Conservation (phyloP, 2,329 filamentous ascomycete species). For the Colletotrichum kahawae region DNA sequence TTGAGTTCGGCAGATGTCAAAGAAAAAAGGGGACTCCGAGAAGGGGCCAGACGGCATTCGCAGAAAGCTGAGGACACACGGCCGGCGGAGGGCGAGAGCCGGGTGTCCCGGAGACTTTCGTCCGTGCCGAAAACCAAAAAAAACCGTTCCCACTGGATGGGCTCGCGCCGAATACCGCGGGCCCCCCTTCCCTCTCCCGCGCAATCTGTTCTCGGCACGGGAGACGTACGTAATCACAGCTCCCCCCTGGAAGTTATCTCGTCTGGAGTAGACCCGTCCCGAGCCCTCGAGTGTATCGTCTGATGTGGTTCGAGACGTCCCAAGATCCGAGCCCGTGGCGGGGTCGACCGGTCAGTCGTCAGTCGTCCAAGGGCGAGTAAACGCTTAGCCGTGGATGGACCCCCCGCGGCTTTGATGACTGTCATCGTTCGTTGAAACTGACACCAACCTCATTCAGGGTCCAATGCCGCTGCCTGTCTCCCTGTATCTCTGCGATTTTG, state of each 20-base stretch:
- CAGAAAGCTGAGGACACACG: not conserved
- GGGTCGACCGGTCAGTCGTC: not conserved
- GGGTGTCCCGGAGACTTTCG: not conserved
- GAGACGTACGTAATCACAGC: not conserved
- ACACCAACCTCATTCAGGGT: slow-evolving; percentile 7
- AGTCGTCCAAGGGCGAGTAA: not conserved
- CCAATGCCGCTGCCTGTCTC: slow-evolving; percentile 10
- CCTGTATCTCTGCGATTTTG: not conserved
- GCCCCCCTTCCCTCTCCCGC: not conserved
- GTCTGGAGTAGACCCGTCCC: not conserved
- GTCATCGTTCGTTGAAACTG: slow-evolving; percentile 3
- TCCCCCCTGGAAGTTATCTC: not conserved
- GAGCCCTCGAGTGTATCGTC: slow-evolving; percentile 10
- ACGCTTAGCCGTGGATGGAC: not conserved
- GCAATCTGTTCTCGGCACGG: not conserved
- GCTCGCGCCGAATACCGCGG: not conserved
- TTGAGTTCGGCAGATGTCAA: not conserved
- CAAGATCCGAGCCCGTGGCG: not conserved
- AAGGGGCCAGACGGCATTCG: not conserved
- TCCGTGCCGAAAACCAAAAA: not conserved
- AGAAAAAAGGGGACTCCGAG: not conserved
- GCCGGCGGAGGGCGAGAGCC: not conserved
- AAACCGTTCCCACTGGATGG: not conserved
- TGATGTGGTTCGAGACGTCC: slow-evolving; percentile 14
- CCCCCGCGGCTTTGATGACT: not conserved